Percentiles rank a stretch among this genome's conserved stretches.
These are phyloP conservation scores for Phalaenopsis equestris DNA, from an alignment of 106 monocot genomes.

Conservation along the genomic window DNA sequence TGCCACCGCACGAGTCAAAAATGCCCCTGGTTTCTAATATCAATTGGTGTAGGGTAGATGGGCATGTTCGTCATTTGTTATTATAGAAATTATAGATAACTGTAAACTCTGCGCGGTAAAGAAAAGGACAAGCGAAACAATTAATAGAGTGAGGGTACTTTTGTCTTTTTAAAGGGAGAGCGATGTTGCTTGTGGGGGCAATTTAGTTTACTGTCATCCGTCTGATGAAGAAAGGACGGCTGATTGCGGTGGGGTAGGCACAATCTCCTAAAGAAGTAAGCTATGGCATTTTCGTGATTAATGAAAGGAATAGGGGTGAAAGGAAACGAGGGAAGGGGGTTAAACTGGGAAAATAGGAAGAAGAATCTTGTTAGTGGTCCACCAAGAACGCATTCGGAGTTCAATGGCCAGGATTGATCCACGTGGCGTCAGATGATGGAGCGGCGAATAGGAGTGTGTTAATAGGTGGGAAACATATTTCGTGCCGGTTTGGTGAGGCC, in stretches of 20 bases:
- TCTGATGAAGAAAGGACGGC: background rate
- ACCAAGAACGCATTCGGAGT: background rate
- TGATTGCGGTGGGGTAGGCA: background rate
- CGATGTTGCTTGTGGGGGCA: background rate
- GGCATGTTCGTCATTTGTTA: background rate
- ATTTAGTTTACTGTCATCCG: background rate
- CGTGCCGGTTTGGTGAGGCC: background rate
- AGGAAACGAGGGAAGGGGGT: background rate
- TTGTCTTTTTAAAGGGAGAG: background rate
- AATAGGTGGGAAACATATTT: background rate
- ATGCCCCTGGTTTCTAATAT: background rate
- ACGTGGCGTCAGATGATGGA: background rate
- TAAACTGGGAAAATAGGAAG: background rate
- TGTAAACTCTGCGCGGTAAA: background rate
- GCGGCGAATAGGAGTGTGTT: background rate
- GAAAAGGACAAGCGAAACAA: slow-evolving; percentile 4
- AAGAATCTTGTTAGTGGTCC: slow-evolving; percentile 4
- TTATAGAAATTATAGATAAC: background rate
- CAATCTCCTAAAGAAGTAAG: background rate
- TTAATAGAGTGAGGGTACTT: background rate
- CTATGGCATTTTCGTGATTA: slow-evolving; percentile 1
- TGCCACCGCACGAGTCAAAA: background rate
- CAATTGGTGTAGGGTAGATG: background rate
- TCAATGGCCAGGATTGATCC: background rate
- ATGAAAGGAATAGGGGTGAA: background rate